phyloP scores from a whole-genome alignment of 202 grass and related monocot species.

The Schoenoplectus tabernaemontani region DNA sequence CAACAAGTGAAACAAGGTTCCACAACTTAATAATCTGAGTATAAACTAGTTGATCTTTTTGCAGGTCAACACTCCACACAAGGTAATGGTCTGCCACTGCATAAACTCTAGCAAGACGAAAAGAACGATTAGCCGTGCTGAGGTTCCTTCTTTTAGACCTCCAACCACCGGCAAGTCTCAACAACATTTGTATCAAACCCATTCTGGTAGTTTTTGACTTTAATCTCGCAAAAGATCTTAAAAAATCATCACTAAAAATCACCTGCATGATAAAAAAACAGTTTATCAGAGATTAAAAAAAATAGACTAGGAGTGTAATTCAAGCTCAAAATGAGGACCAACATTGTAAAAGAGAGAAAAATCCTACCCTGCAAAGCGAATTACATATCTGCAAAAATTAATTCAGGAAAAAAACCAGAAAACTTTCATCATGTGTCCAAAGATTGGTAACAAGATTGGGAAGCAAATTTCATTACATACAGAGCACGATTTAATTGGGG shows the following conservation, averaged over 20 bases:
- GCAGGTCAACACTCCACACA: constrained; percentile 71
- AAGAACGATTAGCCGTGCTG: constrained; percentile 19
- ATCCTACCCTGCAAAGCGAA: background rate
- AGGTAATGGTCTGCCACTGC: constrained; percentile 42
- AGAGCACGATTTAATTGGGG: background rate
- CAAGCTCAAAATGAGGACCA: background rate
- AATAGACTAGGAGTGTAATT: background rate
- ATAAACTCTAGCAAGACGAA: constrained; percentile 42
- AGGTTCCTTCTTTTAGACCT: constrained; percentile 27
- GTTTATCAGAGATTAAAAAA: background rate
- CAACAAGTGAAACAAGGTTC: constrained; percentile 42
- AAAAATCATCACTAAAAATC: constrained; percentile 67
- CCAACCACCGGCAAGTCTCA: constrained; percentile 61
- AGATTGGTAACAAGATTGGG: too few relatives aligned
- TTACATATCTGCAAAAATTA: background rate
- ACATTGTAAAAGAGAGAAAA: background rate
- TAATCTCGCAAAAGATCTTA: constrained; percentile 56
- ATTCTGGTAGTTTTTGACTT: constrained; percentile 39
- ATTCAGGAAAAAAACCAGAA: background rate
- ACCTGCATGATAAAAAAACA: constrained; percentile 42
- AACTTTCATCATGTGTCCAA: background rate
- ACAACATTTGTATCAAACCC: constrained; percentile 50
- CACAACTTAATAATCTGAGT: constrained; percentile 73
- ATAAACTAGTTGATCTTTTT: constrained; percentile 39
- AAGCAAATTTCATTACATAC: background rate